Evolutionary conservation across 2,329 filamentous ascomycete species (phyloP).

Genomic region (Colletotrichum sp.): DNA sequence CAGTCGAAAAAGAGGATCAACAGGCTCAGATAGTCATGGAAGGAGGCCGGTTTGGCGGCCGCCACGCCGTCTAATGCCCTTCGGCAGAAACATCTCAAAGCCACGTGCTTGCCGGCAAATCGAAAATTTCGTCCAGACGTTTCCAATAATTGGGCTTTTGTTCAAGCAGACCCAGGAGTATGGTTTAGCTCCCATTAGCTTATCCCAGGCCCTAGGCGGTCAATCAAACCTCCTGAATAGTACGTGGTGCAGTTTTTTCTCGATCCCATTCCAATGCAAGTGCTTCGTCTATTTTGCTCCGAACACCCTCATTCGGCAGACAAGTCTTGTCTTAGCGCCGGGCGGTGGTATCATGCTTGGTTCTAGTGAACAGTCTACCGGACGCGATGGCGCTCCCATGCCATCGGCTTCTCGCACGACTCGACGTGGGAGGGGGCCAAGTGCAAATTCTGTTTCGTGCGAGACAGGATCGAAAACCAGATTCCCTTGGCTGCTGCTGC

Average conservation of each 20-base stretch:
- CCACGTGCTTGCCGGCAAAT: conserved; percentile 1
- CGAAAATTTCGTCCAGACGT: neutral
- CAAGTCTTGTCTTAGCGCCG: neutral
- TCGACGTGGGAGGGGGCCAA: neutral
- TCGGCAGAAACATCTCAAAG: neutral
- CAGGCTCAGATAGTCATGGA: neutral
- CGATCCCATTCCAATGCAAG: neutral
- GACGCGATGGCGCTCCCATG: neutral
- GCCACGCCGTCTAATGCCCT: neutral
- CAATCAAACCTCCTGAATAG: neutral
- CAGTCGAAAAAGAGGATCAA: neutral
- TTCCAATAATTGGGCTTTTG: neutral
- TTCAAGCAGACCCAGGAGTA: neutral
- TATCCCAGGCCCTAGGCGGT: neutral
- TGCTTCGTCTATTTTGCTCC: neutral
- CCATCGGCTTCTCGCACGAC: neutral
- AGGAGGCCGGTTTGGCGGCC: neutral
- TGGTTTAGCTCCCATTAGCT: neutral
- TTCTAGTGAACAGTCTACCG: neutral
- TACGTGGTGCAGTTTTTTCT: neutral
- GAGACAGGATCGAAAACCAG: neutral
- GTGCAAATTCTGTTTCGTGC: neutral
- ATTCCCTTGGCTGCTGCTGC: neutral
- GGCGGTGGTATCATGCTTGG: neutral
- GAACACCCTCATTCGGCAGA: neutral